phyloP scores from a whole-genome alignment of 2,329 filamentous ascomycete species.

The Colletotrichum liriopes region DNA sequence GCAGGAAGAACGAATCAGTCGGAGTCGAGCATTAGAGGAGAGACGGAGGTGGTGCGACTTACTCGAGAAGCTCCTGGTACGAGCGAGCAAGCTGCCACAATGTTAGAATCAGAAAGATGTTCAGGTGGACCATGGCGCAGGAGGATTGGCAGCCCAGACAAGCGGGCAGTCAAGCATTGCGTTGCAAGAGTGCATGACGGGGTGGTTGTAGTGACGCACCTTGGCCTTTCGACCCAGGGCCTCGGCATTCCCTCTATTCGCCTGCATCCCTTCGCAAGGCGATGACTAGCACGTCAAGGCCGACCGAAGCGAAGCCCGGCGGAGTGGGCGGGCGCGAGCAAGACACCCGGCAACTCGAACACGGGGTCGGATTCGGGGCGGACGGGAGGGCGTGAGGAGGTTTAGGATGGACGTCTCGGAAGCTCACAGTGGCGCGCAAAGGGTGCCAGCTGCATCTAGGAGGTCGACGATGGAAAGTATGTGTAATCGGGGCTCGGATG shows the following conservation, averaged over 20 bases:
- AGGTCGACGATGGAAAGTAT: neutral
- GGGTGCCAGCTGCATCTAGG: conserved; percentile 27
- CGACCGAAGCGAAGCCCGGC: conserved; percentile 39
- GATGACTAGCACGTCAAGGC: conserved; percentile 38
- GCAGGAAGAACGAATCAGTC: conserved; percentile 38
- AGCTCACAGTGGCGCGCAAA: conserved; percentile 27
- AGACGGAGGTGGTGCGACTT: conserved; percentile 59
- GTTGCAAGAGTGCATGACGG: neutral
- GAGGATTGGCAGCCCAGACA: conserved; percentile 9
- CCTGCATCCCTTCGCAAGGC: conserved; percentile 63
- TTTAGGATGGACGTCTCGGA: conserved; percentile 26
- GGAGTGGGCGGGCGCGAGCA: neutral
- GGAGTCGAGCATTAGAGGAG: neutral
- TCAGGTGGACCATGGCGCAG: neutral
- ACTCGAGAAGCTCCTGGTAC: conserved; percentile 97
- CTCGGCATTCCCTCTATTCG: conserved; percentile 71
- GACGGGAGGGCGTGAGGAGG: conserved; percentile 2
- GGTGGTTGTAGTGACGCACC: conserved; percentile 53
- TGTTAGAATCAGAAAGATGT: neutral
- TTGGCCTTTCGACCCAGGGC: conserved; percentile 75
- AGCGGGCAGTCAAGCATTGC: neutral
- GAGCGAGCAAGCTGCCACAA: conserved; percentile 86
- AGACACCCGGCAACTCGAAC: conserved; percentile 5
- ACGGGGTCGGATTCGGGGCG: conserved; percentile 8
- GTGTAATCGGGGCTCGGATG: neutral